Evolutionary conservation across 352 stramenopile genomes (phyloP).

Genomic region (Pelagophyceae sp.): DNA sequence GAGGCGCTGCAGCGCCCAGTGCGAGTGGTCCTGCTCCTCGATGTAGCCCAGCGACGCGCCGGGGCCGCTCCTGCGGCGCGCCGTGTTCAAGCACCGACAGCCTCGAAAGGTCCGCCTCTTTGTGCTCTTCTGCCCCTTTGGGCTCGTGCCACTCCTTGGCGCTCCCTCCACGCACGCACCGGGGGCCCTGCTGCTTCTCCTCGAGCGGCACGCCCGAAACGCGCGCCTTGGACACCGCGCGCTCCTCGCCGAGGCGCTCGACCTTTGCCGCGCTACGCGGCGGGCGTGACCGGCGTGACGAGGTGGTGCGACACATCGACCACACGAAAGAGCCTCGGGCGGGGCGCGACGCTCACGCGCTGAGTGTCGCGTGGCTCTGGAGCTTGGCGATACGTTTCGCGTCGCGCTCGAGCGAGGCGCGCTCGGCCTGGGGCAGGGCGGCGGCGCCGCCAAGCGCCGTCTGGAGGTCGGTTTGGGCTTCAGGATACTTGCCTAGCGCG

Average conservation of each 20-base stretch:
- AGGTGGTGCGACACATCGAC: too few relatives aligned
- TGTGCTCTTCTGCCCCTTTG: too few relatives aligned
- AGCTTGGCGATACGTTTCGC: background rate
- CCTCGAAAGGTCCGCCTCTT: too few relatives aligned
- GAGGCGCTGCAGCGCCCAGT: background rate
- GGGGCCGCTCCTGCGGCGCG: background rate
- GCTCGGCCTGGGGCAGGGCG: background rate
- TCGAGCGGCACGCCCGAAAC: background rate
- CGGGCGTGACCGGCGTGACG: too few relatives aligned
- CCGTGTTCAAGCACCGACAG: too few relatives aligned
- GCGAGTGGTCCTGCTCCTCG: conserved; percentile 3
- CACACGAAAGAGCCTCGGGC: too few relatives aligned
- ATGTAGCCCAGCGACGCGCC: conserved; percentile 11
- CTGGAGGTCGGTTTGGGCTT: background rate
- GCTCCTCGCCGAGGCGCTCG: too few relatives aligned
- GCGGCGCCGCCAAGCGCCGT: background rate
- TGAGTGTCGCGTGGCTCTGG: background rate
- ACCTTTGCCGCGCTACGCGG: too few relatives aligned
- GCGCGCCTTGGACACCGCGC: background rate
- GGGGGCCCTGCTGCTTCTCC: too few relatives aligned
- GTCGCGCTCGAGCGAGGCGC: background rate
- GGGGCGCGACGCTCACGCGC: background rate
- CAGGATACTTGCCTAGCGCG: too few relatives aligned
- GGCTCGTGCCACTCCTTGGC: too few relatives aligned
- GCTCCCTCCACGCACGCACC: too few relatives aligned